Evolutionary conservation across 2,329 filamentous ascomycete species (phyloP), one percentile per base, ranked within the genome.

Genomic region (Talaromyces verruculosus): DNA sequence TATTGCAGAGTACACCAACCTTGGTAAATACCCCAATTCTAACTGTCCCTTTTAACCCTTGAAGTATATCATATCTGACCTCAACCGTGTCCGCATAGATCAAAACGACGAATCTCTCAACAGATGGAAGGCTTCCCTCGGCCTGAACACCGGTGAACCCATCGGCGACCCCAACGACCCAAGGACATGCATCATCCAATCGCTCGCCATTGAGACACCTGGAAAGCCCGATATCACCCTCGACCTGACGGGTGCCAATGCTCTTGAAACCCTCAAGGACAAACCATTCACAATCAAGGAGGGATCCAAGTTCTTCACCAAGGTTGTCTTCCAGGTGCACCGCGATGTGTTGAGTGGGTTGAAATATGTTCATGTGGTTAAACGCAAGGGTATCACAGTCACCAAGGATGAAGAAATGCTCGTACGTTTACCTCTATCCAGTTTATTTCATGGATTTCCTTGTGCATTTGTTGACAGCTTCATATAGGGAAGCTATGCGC

Each of bases 321-420:
- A 91, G 78, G 93, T 91, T 66, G 87, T 88, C 68, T 99, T 98
- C 86, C 91, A 93, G 82, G 95, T 99, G 55, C 93, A 99, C 84
- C 93, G 97, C 79, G 91, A 98, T 81, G 94, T 99, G 71, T 87
- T 98, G 64, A 95, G 91, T 73, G 95, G 95, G 55, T 82, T 99
- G 76, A 96, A 97, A 83, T 99, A 98, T 79, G 87, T 99, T 66
- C 95, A 99, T 82, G 87, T 93, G 47, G 91, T 97, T 69, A 96
- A 95, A 86, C 86, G 93, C 73, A 93, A 93, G 84, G 91, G 91
- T 64, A 85, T 98, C 77, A 88, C 87, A 67, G 88, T 94, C 68
- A 91, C 90, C 83, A 99, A 97, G 87, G 91, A 95, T 75, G 91
- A 96, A 73, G 94, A 98, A 84, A 99, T 99, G 95, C 91, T 99